Percentiles rank a stretch among this genome's conserved stretches.
phyloP scores from a whole-genome alignment of 2,329 filamentous ascomycete genomes.

The Cryphonectria naterciae region DNA sequence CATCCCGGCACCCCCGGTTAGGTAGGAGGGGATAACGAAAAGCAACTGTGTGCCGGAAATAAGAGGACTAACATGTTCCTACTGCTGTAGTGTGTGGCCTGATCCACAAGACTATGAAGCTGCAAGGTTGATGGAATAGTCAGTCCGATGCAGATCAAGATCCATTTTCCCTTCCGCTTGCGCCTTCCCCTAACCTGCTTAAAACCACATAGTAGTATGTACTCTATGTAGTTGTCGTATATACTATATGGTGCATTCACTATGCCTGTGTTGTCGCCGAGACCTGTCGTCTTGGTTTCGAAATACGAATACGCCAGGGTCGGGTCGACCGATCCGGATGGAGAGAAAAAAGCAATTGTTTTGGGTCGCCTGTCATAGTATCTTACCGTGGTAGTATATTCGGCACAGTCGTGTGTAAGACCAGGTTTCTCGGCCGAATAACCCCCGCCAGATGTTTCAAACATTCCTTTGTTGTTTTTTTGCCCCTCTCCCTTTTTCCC shows the following conservation, averaged over 20 bases:
- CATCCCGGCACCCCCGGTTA: background rate
- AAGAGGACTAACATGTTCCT: background rate
- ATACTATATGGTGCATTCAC: background rate
- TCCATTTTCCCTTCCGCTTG: background rate
- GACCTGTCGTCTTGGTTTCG: background rate
- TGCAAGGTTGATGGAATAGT: background rate
- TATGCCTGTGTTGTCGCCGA: background rate
- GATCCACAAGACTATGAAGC: background rate
- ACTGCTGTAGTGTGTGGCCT: background rate
- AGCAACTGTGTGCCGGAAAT: background rate
- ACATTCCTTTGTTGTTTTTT: background rate
- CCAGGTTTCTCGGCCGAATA: constrained; percentile 2
- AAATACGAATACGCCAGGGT: background rate
- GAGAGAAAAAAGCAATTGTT: background rate
- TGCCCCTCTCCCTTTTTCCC: too few species aligned
- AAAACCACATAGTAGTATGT: background rate
- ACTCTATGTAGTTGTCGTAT: too few species aligned
- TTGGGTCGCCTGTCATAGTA: background rate
- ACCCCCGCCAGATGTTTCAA: background rate
- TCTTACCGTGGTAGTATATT: background rate
- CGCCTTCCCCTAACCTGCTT: background rate
- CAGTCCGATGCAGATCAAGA: background rate
- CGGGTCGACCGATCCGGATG: background rate
- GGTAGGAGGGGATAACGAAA: background rate
- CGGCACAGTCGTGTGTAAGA: background rate